Evolutionary conservation across 1,139 yeast genomes (phyloP).

Genomic region (Geotrichum reessii): DNA sequence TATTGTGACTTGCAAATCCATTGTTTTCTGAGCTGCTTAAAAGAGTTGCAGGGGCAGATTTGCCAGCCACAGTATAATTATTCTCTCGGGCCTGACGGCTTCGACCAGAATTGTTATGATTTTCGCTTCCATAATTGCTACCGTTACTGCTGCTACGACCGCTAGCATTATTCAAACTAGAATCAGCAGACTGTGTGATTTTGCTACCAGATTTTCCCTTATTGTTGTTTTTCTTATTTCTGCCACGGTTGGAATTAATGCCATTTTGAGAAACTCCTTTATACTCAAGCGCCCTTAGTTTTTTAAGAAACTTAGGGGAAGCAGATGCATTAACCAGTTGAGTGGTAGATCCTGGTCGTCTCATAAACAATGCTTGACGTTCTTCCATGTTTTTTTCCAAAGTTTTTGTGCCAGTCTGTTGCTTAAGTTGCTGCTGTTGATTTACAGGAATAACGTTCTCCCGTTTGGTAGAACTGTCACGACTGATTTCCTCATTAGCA

Average conservation of each 20-base stretch:
- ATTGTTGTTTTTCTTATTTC: neutral
- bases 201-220: neutral
- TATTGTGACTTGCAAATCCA: neutral
- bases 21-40: neutral
- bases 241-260: neutral
- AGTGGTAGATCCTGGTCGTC: slow-evolving; percentile 13
- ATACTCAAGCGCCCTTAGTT: slow-evolving; percentile 14
- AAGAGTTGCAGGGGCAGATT: neutral
- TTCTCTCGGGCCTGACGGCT: neutral
- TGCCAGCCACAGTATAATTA: neutral
- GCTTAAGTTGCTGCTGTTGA: neutral
- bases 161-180: neutral
- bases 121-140: neutral
- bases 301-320: slow-evolving; percentile 15
- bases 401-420: neutral
- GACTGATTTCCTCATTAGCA: neutral
- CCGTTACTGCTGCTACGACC: neutral
- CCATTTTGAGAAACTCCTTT: slow-evolving; percentile 1
- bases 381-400: slow-evolving; percentile 7
- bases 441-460: neutral
- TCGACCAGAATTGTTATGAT: neutral
- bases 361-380: slow-evolving; percentile 13
- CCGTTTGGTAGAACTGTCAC: neutral
- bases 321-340: slow-evolving; percentile 16
- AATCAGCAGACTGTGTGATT: neutral